A percentile compares a stretch with the other conserved stretches of the same genome.
phyloP scores from a whole-genome alignment of 1,139 yeast genomes.

The Tardiomyces depauwii region DNA sequence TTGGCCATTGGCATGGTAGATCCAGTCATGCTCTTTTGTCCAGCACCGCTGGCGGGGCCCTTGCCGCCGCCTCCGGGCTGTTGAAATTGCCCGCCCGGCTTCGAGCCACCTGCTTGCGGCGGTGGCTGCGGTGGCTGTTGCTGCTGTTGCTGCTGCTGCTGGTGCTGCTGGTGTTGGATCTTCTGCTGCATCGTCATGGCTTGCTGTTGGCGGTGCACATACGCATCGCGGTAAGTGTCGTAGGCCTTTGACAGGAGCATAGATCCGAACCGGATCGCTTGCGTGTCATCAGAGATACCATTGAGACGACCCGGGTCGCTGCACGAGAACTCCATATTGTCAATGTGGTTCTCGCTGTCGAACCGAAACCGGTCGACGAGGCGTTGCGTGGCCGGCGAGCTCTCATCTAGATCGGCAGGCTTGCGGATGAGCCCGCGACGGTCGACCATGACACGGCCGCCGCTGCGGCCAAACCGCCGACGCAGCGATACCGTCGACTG shows the following conservation, averaged over 20 bases:
- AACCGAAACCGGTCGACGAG: conserved; percentile 61
- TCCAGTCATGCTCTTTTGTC: too few species aligned
- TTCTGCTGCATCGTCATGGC: conserved; percentile 17
- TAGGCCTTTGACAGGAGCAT: conserved; percentile 83
- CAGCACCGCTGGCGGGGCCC: too few species aligned
- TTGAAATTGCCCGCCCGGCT: conserved; percentile 3
- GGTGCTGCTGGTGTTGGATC: conserved; percentile 14
- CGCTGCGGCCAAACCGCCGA: conserved; percentile 58
- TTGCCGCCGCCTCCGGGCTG: not conserved
- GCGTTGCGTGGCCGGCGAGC: conserved; percentile 36
- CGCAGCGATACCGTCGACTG: conserved; percentile 41
- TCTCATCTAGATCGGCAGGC: conserved; percentile 18
- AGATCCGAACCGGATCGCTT: conserved; percentile 81
- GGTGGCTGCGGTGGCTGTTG: conserved; percentile 8
- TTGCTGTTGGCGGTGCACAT: conserved; percentile 32
- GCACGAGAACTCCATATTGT: conserved; percentile 43
- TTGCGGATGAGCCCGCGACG: conserved; percentile 40
- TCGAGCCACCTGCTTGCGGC: conserved; percentile 1
- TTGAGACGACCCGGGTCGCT: conserved; percentile 59
- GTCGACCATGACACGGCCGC: conserved; percentile 63
- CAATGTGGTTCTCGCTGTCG: conserved; percentile 44
- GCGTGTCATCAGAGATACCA: conserved; percentile 78
- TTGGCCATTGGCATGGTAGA: too few species aligned
- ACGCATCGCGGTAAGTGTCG: conserved; percentile 49
- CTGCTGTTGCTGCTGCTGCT: conserved; percentile 13